Evolutionary conservation across 163 green algal genomes (phyloP).

Genomic region (Trebouxia gelatinosa): DNA sequence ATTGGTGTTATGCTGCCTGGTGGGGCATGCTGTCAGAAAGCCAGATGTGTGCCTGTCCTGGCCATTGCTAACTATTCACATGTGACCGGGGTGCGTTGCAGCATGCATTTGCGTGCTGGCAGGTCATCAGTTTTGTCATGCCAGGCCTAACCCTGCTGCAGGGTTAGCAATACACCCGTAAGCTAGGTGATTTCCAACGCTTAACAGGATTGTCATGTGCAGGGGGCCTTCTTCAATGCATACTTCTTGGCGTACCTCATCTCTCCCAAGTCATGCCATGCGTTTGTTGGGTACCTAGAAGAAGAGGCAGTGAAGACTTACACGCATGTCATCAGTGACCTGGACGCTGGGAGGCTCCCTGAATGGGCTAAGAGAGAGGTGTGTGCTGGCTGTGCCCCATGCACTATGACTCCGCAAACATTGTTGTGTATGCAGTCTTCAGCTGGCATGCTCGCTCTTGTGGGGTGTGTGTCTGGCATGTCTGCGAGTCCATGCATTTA

Average conservation of each 20-base stretch:
- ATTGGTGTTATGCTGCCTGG: no score
- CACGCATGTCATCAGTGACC: constrained; percentile 46
- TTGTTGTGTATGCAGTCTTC: no score
- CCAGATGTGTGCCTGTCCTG: no score
- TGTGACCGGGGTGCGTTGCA: no score
- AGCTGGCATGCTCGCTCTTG: no score
- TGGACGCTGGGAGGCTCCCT: constrained; percentile 50
- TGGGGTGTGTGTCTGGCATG: background rate
- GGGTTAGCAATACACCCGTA: no score
- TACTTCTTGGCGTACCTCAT: constrained; percentile 88
- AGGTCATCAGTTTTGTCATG: background rate
- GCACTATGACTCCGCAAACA: background rate
- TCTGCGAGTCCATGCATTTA: background rate
- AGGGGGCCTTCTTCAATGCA: constrained; percentile 85
- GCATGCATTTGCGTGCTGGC: background rate
- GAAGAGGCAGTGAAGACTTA: constrained; percentile 75
- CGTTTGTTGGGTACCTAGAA: constrained; percentile 83
- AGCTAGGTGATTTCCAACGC: no score
- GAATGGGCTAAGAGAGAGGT: constrained; percentile 37
- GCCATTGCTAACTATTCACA: no score
- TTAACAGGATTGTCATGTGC: background rate
- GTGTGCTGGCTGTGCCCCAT: background rate
- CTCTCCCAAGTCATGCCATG: constrained; percentile 77
- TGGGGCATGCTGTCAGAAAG: no score
- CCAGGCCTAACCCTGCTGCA: background rate